A percentile compares a stretch with the other conserved stretches of the same genome.
Conservation (phyloP, 108 stramenopile species). For the Seminavis robusta region DNA sequence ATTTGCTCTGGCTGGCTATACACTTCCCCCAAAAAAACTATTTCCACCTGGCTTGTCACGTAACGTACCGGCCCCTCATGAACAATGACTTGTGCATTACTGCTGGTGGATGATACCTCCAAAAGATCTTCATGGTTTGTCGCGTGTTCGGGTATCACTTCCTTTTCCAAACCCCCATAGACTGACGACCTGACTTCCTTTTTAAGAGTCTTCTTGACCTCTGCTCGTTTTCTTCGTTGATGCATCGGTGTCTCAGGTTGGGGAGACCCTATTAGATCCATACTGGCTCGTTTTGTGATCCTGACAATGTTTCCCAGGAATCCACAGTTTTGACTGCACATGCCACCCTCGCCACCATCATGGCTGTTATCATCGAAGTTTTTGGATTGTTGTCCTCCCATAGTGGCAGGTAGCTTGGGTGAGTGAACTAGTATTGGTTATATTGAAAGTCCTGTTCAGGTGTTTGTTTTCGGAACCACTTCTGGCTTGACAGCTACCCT, state of each 20-base stretch:
- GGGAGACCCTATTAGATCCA: conserved; percentile 68
- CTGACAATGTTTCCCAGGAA: too few relatives aligned
- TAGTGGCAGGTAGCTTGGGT: too few relatives aligned
- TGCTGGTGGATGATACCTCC: not conserved
- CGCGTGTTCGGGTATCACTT: conserved; percentile 11
- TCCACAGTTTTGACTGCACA: too few relatives aligned
- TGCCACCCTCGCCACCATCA: too few relatives aligned
- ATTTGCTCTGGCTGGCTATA: not conserved
- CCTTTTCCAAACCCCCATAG: conserved; percentile 64
- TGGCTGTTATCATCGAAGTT: too few relatives aligned
- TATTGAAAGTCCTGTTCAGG: too few relatives aligned
- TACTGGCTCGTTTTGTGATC: too few relatives aligned
- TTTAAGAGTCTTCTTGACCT: conserved; percentile 11
- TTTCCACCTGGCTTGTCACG: not conserved
- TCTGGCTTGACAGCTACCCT: too few relatives aligned
- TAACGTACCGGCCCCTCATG: not conserved
- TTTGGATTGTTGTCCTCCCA: too few relatives aligned
- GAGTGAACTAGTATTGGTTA: too few relatives aligned
- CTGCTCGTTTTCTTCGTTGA: conserved; percentile 27
- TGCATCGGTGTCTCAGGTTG: conserved; percentile 63
- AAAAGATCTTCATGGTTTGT: conserved; percentile 28
- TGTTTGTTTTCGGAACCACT: too few relatives aligned
- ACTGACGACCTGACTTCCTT: conserved; percentile 17
- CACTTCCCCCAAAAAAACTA: not conserved
- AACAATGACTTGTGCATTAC: not conserved